Evolutionary conservation across 768 basidiomycete genomes (phyloP), one percentile per base, ranked within the genome.

Genomic region (Trichaptum fuscoviolaceum): DNA sequence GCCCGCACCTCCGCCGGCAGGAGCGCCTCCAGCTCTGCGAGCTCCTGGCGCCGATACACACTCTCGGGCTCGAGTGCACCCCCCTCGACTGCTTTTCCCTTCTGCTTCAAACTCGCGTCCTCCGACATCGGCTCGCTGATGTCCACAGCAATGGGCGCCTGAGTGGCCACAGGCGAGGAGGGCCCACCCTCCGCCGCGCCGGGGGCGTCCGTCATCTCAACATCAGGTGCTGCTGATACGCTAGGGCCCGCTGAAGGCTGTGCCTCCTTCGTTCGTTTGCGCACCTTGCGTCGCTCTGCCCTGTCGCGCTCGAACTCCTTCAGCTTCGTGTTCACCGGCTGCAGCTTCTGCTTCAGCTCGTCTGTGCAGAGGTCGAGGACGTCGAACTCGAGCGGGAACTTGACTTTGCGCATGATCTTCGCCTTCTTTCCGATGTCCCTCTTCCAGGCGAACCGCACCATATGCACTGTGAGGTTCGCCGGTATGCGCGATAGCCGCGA

Each of bases 331-430:
- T 87, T 87, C 57, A 90, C 85, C 0, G 94, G 91, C 1, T 83
- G 76, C 34, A 98, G 73, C 74, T 88, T 91, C 20, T 76, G 80
- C 69, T 87, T 87, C 15, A 97, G 83, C 57, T 92, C 94, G 60
- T 92, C 89, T 0, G 92, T 91, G 36, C 82, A 86, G 52, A 97
- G 79, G 65, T 96, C 95, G 52, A 91, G 73, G 0, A 90, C 92
- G 71, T 98, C 96, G 65, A 94, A 88, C 70, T 96, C 94, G 58
- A 87, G 83, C 0, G 92, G 88, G 76, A 98, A 98, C 77, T 95
- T 97, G 67, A 99, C 95, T 82, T 89, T 91, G 60, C 91, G 86
- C 96, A 99, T 95, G 75, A 99, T 96, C 79, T 99, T 99, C 1
- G 96, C 88, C 74, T 99, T 99, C 81, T 90, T 94, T 63, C 77